Evolutionary conservation across 1,139 yeast genomes (phyloP).

Genomic region (Geotrichum siamense): DNA sequence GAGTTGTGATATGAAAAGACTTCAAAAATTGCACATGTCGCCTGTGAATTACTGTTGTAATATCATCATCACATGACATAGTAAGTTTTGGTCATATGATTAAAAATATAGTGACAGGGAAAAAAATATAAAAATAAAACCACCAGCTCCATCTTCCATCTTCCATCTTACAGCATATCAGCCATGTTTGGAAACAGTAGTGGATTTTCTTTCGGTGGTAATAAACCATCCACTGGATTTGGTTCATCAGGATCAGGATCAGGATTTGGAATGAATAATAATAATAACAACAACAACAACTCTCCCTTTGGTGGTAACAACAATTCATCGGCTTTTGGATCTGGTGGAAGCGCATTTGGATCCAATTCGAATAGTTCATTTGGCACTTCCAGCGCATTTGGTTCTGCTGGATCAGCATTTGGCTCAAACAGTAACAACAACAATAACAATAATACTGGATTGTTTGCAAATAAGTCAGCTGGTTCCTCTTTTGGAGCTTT

Average conservation of each 20-base stretch:
- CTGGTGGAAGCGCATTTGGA: slow-evolving; percentile 15
- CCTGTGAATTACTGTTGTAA: no score
- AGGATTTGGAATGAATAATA: slow-evolving; percentile 27
- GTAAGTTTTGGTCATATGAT: no score
- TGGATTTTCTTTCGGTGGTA: slow-evolving; percentile 13
- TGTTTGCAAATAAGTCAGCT: slow-evolving; percentile 26
- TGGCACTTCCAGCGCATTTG: slow-evolving; percentile 30
- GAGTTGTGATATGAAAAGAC: no score
- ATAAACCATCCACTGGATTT: slow-evolving; percentile 18
- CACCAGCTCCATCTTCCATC: no score
- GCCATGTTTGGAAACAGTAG: slow-evolving; percentile 11
- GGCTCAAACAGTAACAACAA: slow-evolving; percentile 24
- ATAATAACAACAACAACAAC: slow-evolving; percentile 21
- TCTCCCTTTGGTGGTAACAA: slow-evolving; percentile 37
- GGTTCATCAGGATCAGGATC: slow-evolving; percentile 9
- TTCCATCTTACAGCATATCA: no score
- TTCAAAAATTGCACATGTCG: no score
- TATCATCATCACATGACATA: no score
- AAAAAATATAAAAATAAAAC: no score
- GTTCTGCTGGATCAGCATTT: slow-evolving; percentile 19
- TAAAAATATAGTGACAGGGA: no score
- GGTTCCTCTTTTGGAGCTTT: slow-evolving; percentile 25
- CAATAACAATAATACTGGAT: slow-evolving; percentile 26
- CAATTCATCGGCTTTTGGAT: slow-evolving; percentile 29
- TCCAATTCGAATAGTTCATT: slow-evolving; percentile 9